A percentile compares a stretch with the other conserved stretches of the same genome.
Conservation (phyloP, 2,329 filamentous ascomycete species). For the Ascocoryne sarcoides region DNA sequence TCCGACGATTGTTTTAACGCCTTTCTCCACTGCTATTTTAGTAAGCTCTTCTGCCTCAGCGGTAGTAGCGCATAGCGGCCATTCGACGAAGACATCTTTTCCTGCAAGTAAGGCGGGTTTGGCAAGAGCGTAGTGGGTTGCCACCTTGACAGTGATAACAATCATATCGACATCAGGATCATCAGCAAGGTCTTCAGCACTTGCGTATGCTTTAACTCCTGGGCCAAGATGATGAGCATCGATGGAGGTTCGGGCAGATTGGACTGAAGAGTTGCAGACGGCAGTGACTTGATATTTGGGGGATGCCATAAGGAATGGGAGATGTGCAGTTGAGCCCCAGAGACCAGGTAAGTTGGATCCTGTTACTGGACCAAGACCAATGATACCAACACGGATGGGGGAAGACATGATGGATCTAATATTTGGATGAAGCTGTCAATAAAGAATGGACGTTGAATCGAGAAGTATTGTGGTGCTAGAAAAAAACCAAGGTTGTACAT, state of each 20-base stretch:
- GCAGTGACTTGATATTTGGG: constrained; percentile 36
- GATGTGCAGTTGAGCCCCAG: constrained; percentile 48
- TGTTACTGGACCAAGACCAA: constrained; percentile 7
- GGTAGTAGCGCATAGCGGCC: constrained; percentile 36
- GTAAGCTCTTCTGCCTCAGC: constrained; percentile 35
- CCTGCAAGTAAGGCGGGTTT: constrained; percentile 35
- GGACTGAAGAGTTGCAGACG: constrained; percentile 38
- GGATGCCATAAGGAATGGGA: constrained; percentile 32
- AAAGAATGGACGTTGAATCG: no score
- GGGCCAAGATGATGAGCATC: constrained; percentile 30
- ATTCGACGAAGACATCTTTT: constrained; percentile 43
- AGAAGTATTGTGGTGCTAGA: no score
- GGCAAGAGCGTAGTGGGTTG: constrained; percentile 34
- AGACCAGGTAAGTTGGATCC: constrained; percentile 8
- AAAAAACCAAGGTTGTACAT: no score
- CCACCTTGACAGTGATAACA: constrained; percentile 36
- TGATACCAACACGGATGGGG: constrained; percentile 15
- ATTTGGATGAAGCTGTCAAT: background rate
- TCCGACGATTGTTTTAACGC: constrained; percentile 37
- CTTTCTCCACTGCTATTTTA: constrained; percentile 32
- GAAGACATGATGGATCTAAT: constrained; percentile 1
- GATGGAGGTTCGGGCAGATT: constrained; percentile 35
- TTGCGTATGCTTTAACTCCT: constrained; percentile 35
- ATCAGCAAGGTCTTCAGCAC: constrained; percentile 33
- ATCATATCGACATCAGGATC: constrained; percentile 40